Conservation (phyloP, 345 rosid species). For the Salix suchowensis region DNA sequence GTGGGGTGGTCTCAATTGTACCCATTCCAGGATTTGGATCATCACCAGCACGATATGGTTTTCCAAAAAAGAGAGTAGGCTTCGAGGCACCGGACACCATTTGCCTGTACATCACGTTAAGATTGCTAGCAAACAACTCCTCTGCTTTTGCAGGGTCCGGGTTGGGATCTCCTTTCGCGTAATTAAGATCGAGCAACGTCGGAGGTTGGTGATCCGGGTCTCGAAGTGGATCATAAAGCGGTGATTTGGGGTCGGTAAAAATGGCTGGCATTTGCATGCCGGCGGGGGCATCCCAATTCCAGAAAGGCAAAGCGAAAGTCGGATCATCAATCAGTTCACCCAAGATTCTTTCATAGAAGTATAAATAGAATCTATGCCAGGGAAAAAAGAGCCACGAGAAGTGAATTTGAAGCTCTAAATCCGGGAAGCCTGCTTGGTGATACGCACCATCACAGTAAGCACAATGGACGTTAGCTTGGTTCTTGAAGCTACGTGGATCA, state of each 20-base stretch:
- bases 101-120: constrained; percentile 53
- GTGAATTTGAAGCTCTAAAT: constrained; percentile 50
- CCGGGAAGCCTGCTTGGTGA: constrained; percentile 49
- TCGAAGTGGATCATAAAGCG: constrained; percentile 39
- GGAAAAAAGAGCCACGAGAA: constrained; percentile 62
- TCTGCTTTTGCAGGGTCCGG: constrained; percentile 17
- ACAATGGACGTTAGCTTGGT: constrained; percentile 57
- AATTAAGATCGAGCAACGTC: constrained; percentile 42
- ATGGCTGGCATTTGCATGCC: constrained; percentile 58
- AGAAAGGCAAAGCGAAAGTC: constrained; percentile 48
- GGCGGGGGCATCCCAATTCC: constrained; percentile 60
- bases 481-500: constrained; percentile 55
- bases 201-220: constrained; percentile 40
- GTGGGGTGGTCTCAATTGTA: constrained; percentile 49
- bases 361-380: constrained; percentile 48
- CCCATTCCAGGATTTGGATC: constrained; percentile 50
- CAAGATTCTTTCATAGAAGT: constrained; percentile 50
- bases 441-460: constrained; percentile 62
- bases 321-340: constrained; percentile 55
- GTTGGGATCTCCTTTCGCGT: constrained; percentile 12
- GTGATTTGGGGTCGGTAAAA: constrained; percentile 35
- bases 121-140: constrained; percentile 25
- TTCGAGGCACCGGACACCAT: constrained; percentile 51
- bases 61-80: constrained; percentile 45
- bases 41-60: constrained; percentile 47